These are phyloP conservation scores for Colletotrichum agaves DNA, from an alignment of 2,329 filamentous ascomycete genomes.

Conservation along the genomic window DNA sequence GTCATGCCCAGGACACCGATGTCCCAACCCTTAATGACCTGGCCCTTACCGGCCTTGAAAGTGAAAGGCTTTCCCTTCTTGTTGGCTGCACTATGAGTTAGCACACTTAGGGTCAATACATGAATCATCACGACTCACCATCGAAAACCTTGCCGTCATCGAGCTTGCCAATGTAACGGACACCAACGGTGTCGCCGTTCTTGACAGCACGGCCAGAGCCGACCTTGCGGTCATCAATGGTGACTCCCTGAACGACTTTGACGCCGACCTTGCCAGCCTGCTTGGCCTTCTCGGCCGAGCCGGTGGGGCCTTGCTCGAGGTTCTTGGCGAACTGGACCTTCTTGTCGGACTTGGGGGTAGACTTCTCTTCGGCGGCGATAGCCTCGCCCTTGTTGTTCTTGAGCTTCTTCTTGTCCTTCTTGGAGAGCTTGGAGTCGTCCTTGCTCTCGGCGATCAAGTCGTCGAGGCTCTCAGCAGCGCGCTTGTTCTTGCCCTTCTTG, in stretches of 20 bases:
- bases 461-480: constrained; percentile 82
- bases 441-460: constrained; percentile 82
- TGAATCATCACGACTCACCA: constrained; percentile 71
- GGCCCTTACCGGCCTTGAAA: constrained; percentile 93
- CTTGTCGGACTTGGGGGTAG: constrained; percentile 77
- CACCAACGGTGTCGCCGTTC: constrained; percentile 88
- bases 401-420: constrained; percentile 98
- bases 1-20: constrained; percentile 92
- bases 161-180: constrained; percentile 98
- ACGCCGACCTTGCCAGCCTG: constrained; percentile 62
- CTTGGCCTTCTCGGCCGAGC: constrained; percentile 64
- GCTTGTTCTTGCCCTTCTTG: constrained; percentile 93
- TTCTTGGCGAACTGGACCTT: constrained; percentile 99
- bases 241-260: constrained; percentile 88
- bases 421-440: constrained; percentile 82
- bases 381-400: constrained; percentile 99
- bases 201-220: constrained; percentile 87
- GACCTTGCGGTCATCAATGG: constrained; percentile 93
- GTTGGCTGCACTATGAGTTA: constrained; percentile 72
- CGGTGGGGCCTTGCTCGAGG: constrained; percentile 94
- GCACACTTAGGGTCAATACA: constrained; percentile 15
- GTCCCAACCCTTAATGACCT: constrained; percentile 99
- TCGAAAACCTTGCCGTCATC: constrained; percentile 96
- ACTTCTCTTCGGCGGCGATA: constrained; percentile 67
- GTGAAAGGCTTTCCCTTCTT: constrained; percentile 98